Conservation (phyloP, 805 yeast species). For the Ogataea nakhonphanomensis region DNA sequence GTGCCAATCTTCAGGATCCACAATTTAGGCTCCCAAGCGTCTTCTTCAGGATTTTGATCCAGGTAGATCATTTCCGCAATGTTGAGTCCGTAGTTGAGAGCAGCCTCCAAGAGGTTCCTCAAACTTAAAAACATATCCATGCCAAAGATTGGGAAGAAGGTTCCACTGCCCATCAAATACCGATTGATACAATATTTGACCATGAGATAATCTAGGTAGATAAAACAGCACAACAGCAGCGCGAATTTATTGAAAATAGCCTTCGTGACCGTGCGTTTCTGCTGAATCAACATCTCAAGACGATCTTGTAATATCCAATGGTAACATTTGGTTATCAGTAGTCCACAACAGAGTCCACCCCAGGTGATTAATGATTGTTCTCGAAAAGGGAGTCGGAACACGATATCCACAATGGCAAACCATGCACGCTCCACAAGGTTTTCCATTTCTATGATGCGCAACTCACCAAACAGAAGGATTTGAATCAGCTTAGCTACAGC, state of each 20-base stretch:
- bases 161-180: constrained; percentile 49
- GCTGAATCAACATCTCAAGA: constrained; percentile 46
- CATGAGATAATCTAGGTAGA: constrained; percentile 48
- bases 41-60: constrained; percentile 43
- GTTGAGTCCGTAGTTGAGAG: constrained; percentile 48
- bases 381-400: constrained; percentile 22
- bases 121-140: constrained; percentile 70
- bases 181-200: constrained; percentile 56
- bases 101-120: constrained; percentile 46
- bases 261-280: constrained; percentile 16
- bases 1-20: constrained; percentile 57
- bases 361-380: constrained; percentile 41
- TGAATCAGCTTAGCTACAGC: constrained; percentile 48
- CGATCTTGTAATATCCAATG: constrained; percentile 68
- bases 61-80: constrained; percentile 54
- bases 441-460: constrained; percentile 72
- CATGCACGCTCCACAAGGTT: constrained; percentile 66
- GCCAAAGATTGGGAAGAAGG: constrained; percentile 63
- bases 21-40: constrained; percentile 73
- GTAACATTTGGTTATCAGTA: constrained; percentile 59
- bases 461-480: constrained; percentile 62
- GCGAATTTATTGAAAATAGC: constrained; percentile 37
- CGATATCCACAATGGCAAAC: constrained; percentile 58
- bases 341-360: constrained; percentile 28
- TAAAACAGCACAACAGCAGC: constrained; percentile 42